A percentile compares a stretch with the other conserved stretches of the same genome.
These are phyloP conservation scores for Papilionanthe hybrid DNA, from an alignment of 116 monocot species.

Conservation along the genomic window DNA sequence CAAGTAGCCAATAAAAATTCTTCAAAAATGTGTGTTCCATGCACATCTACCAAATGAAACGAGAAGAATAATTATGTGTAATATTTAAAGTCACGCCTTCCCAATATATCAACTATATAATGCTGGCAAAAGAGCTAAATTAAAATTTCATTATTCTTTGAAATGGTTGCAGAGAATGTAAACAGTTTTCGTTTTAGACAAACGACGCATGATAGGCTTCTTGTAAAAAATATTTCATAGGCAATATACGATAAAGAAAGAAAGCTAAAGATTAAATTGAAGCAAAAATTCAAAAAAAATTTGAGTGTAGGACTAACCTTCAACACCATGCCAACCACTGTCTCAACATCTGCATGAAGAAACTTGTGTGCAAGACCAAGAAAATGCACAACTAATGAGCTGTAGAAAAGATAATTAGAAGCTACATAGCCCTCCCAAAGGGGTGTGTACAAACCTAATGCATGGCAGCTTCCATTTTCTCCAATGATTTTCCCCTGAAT, in stretches of 20 bases:
- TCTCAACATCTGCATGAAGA: conserved; percentile 60
- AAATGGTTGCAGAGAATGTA: background rate
- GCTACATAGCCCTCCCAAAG: conserved; percentile 63
- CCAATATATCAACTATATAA: background rate
- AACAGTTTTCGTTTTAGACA: background rate
- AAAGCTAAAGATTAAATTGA: background rate
- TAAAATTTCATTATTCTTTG: background rate
- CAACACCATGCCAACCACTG: conserved; percentile 58
- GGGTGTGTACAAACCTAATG: conserved; percentile 22
- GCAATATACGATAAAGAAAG: background rate
- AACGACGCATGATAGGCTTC: background rate
- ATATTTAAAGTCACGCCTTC: background rate
- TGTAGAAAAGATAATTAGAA: conserved; percentile 89
- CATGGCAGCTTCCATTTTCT: conserved; percentile 4
- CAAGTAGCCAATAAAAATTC: background rate
- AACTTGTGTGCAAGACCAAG: conserved; percentile 94
- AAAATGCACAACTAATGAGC: conserved; percentile 83
- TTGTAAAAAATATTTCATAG: background rate
- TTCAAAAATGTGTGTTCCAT: background rate
- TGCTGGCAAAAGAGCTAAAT: background rate
- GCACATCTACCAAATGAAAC: background rate
- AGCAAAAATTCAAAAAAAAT: background rate
- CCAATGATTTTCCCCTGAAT: conserved; percentile 8
- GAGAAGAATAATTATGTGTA: background rate
- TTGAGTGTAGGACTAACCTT: conserved; percentile 41